Base-by-base conservation (phyloP, 768 basidiomycete genomes). In the Termitomyces eurrhizus region DNA sequence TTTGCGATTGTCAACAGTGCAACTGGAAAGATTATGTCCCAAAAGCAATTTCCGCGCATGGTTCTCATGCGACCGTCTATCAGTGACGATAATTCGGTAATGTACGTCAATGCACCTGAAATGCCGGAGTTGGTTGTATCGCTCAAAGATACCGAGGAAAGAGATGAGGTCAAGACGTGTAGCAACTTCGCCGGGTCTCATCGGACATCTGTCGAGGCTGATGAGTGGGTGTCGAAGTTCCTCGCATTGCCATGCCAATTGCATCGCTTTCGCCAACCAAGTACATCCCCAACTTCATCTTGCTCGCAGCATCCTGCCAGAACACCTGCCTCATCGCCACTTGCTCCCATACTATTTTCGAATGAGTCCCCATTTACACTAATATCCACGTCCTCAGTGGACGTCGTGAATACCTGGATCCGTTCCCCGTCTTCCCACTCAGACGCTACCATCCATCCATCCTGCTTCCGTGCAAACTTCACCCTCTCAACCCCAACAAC, bases 311-410 rank as follows among this genome's bases (percentile, higher is more conserved):
- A 52, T n/a, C 11, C 59, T 12, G 7, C n/a, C 14, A 39, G 42
- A 24, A 36, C 44, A 46, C 1, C 41, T 12, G 21, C 44, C 7
- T 12, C 45, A 32, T 37, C 50, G 29, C 24, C 39, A 7, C 36
- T 60, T 2, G 55, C 29, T 18, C 57, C 63, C 8, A 64, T 64
- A 12, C 35, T 64, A 29, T 64, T 64, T 32, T 64, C 64, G 4
- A 64, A 64, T n/a, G 64, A 64, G 36, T 62, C 60, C 4, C 60
- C 64, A 11, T 64, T 64, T 36, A 64, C 64, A 7, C 64, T 64
- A 48, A 64, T 64, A 29, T 62, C 64, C 12, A 52, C 58, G 1
- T 52, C 58, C 18, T 64, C 64, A 42, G 55, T 62, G n/a, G 51
- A 58, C 26, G 12, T 45, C 26, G 45, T 64, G 21, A 59, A 53